Conservation (phyloP, 2,329 filamentous ascomycete species). For the Cryphonectria parasitica region DNA sequence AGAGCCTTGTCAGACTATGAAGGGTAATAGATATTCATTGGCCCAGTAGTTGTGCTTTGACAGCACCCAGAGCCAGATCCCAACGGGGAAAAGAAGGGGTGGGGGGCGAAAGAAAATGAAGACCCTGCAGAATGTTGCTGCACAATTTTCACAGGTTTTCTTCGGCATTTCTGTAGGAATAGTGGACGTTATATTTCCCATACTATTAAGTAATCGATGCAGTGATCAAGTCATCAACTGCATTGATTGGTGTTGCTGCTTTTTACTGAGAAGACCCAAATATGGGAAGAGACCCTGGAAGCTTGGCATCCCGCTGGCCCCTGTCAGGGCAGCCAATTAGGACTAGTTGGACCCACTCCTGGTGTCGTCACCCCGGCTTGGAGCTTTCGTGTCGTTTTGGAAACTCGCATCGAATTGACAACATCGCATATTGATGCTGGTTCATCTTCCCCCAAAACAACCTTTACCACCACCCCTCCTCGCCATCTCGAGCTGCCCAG, state of each 20-base stretch:
- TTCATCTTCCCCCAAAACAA: neutral
- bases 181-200: neutral
- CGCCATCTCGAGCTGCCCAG: neutral
- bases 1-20: neutral
- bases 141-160: too few species aligned
- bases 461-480: neutral
- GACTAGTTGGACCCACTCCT: conserved; percentile 11
- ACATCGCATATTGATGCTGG: conserved; percentile 5
- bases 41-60: neutral
- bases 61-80: too few species aligned
- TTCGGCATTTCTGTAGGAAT: too few species aligned
- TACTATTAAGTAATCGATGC: neutral
- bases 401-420: conserved; percentile 16
- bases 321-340: conserved; percentile 17
- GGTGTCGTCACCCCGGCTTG: conserved; percentile 16
- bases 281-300: conserved; percentile 2
- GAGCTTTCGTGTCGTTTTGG: conserved; percentile 29
- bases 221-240: neutral
- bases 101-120: too few species aligned
- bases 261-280: neutral
- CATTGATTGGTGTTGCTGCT: neutral
- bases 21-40: neutral
- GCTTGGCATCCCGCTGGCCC: conserved; percentile 7
- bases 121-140: too few species aligned
- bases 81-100: too few species aligned